Conservation (phyloP, 164 flowering plant genomes). For the Umbilicus rupestris region DNA sequence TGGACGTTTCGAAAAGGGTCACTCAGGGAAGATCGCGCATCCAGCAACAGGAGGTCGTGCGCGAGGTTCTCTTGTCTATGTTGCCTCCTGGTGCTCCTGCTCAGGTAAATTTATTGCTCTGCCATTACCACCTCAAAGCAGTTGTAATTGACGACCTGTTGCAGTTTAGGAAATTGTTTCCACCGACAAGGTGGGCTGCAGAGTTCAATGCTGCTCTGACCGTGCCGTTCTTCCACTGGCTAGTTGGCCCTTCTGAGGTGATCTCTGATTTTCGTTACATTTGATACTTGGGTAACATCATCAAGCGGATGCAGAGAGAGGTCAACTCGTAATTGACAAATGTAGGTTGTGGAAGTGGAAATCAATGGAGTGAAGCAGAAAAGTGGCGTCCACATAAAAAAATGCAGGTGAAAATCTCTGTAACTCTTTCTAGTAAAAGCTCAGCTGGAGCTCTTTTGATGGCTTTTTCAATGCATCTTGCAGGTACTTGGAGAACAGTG, state of each 20-base stretch:
- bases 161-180: slow-evolving; percentile 92
- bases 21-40: slow-evolving; percentile 63
- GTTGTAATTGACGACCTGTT: neutral
- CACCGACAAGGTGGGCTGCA: slow-evolving; percentile 89
- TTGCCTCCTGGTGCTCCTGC: slow-evolving; percentile 98
- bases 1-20: slow-evolving; percentile 75
- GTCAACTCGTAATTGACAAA: neutral
- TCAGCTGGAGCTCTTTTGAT: neutral
- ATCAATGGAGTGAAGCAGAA: slow-evolving; percentile 77
- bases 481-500: slow-evolving; percentile 95
- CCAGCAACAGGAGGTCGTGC: slow-evolving; percentile 78
- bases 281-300: too few species aligned
- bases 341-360: slow-evolving; percentile 85
- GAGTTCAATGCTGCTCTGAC: slow-evolving; percentile 95
- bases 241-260: slow-evolving; percentile 99
- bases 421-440: too few species aligned
- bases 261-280: neutral
- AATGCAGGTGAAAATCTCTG: slow-evolving; percentile 69
- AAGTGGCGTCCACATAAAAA: slow-evolving; percentile 89
- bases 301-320: too few species aligned
- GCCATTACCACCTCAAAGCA: neutral
- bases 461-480: neutral
- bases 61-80: slow-evolving; percentile 89
- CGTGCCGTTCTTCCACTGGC: slow-evolving; percentile 92
- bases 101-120: slow-evolving; percentile 40